Evolutionary conservation across 1,284 basidiomycete genomes (phyloP), one percentile per base, ranked within the genome.

Genomic region (Hemileia vastatrix): DNA sequence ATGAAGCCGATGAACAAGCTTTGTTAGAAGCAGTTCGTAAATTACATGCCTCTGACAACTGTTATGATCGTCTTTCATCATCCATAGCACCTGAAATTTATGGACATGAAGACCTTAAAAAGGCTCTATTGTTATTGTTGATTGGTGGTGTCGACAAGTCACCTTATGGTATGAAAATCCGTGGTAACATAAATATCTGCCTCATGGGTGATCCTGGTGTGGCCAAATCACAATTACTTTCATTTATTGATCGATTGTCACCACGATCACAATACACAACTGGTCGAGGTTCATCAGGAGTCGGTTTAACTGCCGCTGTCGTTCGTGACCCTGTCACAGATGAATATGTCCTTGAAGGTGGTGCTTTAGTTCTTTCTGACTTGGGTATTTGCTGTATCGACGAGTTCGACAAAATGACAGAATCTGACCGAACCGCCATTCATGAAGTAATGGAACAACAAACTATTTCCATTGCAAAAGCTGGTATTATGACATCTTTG

Each of bases 381-480:
- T 86, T 93, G 66, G 94, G 94, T 19, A 92, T 98, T 11, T 93
- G 97, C 53, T 98, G 94, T 78, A 98, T 98, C 71, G 94, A 98
- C 78, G 94, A 98, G 78, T 98, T 98, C 73, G 94, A 98, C 82
- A 98, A 98, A 77, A 98, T 98, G 94, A 92, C 88, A 33, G 94
- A 98, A 71, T 83, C 96, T 67, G 94, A 98, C 78, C 85, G 95
- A 69, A 94, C 97, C n/a, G 93, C 94, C 32, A 98, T 98, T 70
- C 94, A 98, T 79, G 94, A 98, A 84, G 94, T 97, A 72, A 98
- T 98, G 94, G 94, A 98, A 76, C 91, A 95, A 77, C 77, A 78
- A 68, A 98, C 94, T 0, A 93, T 98, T 56, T 97, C 94, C 1
- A 98, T 98, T 68, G 95, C 94, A 63, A 98, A 98, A 75, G 94